These are phyloP conservation scores for Aureobasidium uvarum DNA, from an alignment of 2,329 filamentous ascomycete species.

Conservation along the genomic window DNA sequence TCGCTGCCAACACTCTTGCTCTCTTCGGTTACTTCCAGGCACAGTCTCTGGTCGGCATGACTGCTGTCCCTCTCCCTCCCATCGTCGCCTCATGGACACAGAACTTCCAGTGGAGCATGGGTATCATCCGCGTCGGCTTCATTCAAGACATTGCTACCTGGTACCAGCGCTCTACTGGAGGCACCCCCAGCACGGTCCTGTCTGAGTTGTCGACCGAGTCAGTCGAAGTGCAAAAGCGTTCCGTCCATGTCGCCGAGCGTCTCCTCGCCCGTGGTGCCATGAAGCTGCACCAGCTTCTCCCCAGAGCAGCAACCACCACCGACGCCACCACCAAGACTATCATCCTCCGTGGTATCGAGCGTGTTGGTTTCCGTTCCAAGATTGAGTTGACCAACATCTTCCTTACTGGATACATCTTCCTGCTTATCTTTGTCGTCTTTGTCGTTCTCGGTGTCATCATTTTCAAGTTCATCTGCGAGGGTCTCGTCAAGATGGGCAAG, in stretches of 20 bases:
- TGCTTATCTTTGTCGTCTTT: slow-evolving; percentile 76
- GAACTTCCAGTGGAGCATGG: slow-evolving; percentile 98
- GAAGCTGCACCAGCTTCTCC: slow-evolving; percentile 48
- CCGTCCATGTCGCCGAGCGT: slow-evolving; percentile 46
- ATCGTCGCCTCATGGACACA: slow-evolving; percentile 93
- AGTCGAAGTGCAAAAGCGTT: slow-evolving; percentile 75
- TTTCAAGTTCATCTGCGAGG: slow-evolving; percentile 80
- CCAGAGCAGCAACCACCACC: slow-evolving; percentile 34
- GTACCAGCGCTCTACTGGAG: slow-evolving; percentile 93
- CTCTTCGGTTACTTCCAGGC: slow-evolving; percentile 93
- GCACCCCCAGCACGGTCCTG: slow-evolving; percentile 74
- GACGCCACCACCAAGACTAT: slow-evolving; percentile 40
- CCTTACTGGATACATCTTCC: slow-evolving; percentile 86
- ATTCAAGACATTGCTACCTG: slow-evolving; percentile 87
- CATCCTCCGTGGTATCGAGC: slow-evolving; percentile 76
- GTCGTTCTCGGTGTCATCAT: slow-evolving; percentile 68
- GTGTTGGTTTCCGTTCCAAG: slow-evolving; percentile 78
- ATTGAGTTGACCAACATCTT: slow-evolving; percentile 94
- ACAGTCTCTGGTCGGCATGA: slow-evolving; percentile 87
- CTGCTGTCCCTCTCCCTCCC: slow-evolving; percentile 75
- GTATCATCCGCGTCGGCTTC: slow-evolving; percentile 84
- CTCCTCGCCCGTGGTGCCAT: slow-evolving; percentile 56
- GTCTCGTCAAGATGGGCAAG: slow-evolving; percentile 69
- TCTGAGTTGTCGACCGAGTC: slow-evolving; percentile 71
- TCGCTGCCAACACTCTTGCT: slow-evolving; percentile 90